These are phyloP conservation scores for Casuarina glauca DNA, from an alignment of 306 rosid species.

Conservation along the genomic window DNA sequence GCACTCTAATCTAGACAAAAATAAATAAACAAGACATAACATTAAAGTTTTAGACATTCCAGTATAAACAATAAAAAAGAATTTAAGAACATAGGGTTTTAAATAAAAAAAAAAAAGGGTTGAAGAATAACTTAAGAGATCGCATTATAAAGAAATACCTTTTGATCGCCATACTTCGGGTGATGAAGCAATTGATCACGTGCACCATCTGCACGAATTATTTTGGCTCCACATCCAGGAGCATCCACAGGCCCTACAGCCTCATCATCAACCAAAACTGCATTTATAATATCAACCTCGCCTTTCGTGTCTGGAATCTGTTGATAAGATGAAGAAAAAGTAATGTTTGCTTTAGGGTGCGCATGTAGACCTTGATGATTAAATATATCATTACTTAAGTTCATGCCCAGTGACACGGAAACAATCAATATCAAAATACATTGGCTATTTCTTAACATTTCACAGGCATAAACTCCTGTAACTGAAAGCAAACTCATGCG, in stretches of 20 bases:
- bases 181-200: constrained; percentile 18
- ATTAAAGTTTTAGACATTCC: neutral
- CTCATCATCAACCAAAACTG: constrained; percentile 73
- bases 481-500: neutral
- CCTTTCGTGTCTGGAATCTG: constrained; percentile 61
- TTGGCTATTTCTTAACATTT: neutral
- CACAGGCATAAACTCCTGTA: no score
- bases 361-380: constrained; percentile 4
- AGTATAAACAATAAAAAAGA: neutral
- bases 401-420: neutral
- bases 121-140: neutral
- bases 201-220: constrained; percentile 37
- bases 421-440: neutral
- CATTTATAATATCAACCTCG: constrained; percentile 29
- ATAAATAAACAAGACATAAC: neutral
- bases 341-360: neutral
- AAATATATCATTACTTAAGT: neutral
- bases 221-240: constrained; percentile 62
- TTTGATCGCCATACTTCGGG: constrained; percentile 6
- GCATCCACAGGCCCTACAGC: constrained; percentile 57
- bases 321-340: neutral
- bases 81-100: neutral
- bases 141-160: constrained; percentile 16
- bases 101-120: neutral
- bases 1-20: neutral